Evolutionary conservation across 176 grass and related monocot genomes (phyloP).

Genomic region (Pontederia crassipes): DNA sequence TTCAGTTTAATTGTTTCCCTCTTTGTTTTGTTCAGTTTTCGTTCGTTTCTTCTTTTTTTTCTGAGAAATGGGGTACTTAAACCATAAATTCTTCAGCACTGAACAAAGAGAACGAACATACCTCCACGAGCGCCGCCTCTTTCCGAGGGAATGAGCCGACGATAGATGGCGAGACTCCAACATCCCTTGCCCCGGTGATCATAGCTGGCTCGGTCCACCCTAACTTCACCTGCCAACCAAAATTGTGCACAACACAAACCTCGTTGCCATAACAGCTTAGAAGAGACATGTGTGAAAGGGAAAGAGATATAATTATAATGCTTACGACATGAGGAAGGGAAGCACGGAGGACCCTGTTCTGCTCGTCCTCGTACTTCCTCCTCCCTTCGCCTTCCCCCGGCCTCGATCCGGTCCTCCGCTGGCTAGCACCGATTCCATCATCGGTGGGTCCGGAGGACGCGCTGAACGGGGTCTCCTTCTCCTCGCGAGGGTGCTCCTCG

Average conservation of each 20-base stretch:
- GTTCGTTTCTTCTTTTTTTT: too few species aligned
- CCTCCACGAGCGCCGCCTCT: constrained; percentile 88
- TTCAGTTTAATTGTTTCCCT: too few species aligned
- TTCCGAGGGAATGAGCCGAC: constrained; percentile 64
- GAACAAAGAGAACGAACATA: constrained; percentile 9
- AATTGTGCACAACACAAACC: background rate
- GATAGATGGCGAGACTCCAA: constrained; percentile 40
- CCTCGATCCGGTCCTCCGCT: background rate
- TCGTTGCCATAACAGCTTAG: too few species aligned
- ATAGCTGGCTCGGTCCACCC: constrained; percentile 93
- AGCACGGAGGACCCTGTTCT: constrained; percentile 66
- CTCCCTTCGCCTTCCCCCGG: constrained; percentile 5
- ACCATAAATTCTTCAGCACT: background rate
- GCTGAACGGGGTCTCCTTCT: background rate
- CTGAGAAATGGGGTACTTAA: background rate
- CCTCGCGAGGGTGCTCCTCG: background rate
- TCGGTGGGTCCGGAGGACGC: background rate
- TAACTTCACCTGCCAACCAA: constrained; percentile 41
- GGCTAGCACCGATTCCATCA: background rate
- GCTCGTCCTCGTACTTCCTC: constrained; percentile 57
- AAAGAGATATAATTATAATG: constrained; percentile 15
- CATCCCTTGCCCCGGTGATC: constrained; percentile 76
- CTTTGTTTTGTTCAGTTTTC: too few species aligned
- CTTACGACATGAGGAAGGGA: constrained; percentile 73
- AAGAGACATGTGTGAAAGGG: background rate